phyloP scores from a whole-genome alignment of 768 basidiomycete genomes.

The Pleurotus ostreatus region DNA sequence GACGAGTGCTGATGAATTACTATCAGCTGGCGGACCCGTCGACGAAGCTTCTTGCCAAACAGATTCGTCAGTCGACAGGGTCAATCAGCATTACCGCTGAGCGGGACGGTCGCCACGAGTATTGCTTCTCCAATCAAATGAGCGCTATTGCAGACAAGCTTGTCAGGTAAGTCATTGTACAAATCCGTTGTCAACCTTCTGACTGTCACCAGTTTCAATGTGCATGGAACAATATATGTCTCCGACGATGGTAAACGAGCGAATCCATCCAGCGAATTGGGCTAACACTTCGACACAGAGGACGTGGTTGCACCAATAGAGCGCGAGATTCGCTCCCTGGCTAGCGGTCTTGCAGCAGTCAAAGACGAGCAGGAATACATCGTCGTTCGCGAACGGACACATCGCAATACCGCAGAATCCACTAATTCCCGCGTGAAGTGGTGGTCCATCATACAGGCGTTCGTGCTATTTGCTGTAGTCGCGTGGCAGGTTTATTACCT shows the following conservation, averaged over 20 bases:
- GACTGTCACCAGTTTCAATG: constrained; percentile 74
- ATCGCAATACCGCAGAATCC: constrained; percentile 91
- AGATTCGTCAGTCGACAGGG: constrained; percentile 85
- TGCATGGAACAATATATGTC: constrained; percentile 94
- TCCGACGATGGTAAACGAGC: constrained; percentile 74
- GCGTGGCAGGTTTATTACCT: constrained; percentile 98
- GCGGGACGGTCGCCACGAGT: constrained; percentile 84
- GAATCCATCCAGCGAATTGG: background rate
- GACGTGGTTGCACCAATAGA: constrained; percentile 94
- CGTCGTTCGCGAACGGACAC: constrained; percentile 86
- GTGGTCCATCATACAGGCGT: constrained; percentile 93
- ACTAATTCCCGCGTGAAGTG: constrained; percentile 96
- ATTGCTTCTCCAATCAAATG: constrained; percentile 99
- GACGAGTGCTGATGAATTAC: too few species aligned
- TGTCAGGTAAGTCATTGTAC: constrained; percentile 60
- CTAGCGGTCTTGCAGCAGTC: constrained; percentile 78
- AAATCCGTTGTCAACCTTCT: constrained; percentile 1
- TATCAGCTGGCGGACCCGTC: constrained; percentile 78
- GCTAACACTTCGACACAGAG: constrained; percentile 16
- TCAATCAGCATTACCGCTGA: constrained; percentile 84
- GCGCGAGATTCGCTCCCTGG: constrained; percentile 84
- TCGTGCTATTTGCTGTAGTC: constrained; percentile 85
- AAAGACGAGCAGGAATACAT: constrained; percentile 99
- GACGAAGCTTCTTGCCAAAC: constrained; percentile 63
- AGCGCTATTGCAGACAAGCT: constrained; percentile 93